Conservation (phyloP, 192 early-diverging fungal species). For the Coemansia aciculifera region DNA sequence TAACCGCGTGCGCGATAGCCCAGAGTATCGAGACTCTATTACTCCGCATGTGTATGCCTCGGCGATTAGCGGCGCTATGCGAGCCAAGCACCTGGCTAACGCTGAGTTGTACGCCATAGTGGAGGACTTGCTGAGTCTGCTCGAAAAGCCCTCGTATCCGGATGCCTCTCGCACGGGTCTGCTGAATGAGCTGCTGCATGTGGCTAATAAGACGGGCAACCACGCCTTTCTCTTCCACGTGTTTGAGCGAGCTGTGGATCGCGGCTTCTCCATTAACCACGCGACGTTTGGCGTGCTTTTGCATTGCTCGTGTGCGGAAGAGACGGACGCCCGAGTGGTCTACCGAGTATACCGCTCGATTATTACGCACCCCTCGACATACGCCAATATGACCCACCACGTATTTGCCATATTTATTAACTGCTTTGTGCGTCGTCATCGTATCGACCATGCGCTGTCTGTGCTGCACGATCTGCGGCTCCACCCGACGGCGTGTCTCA, state of each 20-base stretch:
- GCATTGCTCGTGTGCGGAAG: constrained; percentile 9
- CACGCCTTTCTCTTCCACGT: constrained; percentile 6
- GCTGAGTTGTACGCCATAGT: constrained; percentile 10
- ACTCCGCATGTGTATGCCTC: constrained; percentile 36
- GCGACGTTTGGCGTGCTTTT: constrained; percentile 42
- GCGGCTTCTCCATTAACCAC: constrained; percentile 19
- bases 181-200: constrained; percentile 38
- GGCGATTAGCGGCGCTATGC: constrained; percentile 21
- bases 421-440: constrained; percentile 26
- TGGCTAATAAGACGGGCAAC: constrained; percentile 13
- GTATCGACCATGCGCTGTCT: constrained; percentile 26
- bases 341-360: constrained; percentile 23
- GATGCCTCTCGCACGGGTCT: constrained; percentile 24
- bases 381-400: constrained; percentile 19
- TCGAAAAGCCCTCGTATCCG: constrained; percentile 2
- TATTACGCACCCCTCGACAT: constrained; percentile 1
- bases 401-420: constrained; percentile 40
- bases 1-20: neutral
- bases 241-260: constrained; percentile 27
- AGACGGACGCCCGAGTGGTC: constrained; percentile 17
- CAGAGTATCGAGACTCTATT: neutral
- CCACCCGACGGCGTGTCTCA: constrained; percentile 19
- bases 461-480: constrained; percentile 22
- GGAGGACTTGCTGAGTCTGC: constrained; percentile 27
- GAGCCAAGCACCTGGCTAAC: constrained; percentile 2